Base-by-base conservation (phyloP, 768 basidiomycete species). In the Suillus lakei region DNA sequence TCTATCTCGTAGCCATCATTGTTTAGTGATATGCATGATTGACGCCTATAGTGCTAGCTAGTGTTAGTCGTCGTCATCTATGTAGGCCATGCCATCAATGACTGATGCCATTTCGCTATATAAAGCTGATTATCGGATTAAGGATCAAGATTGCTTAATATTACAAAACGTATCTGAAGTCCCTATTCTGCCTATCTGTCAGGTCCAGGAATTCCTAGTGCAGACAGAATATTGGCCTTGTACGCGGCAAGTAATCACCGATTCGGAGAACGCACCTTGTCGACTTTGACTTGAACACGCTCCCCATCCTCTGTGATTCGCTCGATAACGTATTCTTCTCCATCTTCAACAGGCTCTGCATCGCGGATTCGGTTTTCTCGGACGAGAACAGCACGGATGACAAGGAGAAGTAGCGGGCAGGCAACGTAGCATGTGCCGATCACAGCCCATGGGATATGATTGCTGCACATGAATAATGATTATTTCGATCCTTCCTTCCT, bases 141-240 rank as follows among this genome's bases (percentile, higher is more conserved):
- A n/a, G n/a, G n/a, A n/a, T n/a, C n/a, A n/a, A n/a, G n/a, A n/a
- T n/a, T n/a, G n/a, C n/a, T n/a, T 36, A 12, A 54, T 32, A 21
- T 70, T 74, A 91, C 63, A 91, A 75, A 30, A 91, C 88, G 70
- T 91, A 91, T 78, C 91, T 81, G 76, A 89, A 91, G 62, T 90
- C 88, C 13, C 85, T 82, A 68, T 92, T 92, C 73, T 91, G 87
- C 32, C 77, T 80, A 71, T 92, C 91, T 2, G 91, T 92, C 69
- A 92, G 76, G 70, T 92, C 91, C 77, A 91, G 73, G 73, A 85
- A 89, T 81, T 86, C 89, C 88, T 91, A 60, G 41, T 7, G 18
- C 1, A n/a, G 21, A 15, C 60, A 60, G 60, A 6, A 21, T 30
- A 30, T 43, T 26, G 23, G 6, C 32, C 21, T 13, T 41, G 26